A percentile compares a stretch with the other conserved stretches of the same genome.
Conservation (phyloP, 163 green algal genomes). For the Scenedesmus sp. region DNA sequence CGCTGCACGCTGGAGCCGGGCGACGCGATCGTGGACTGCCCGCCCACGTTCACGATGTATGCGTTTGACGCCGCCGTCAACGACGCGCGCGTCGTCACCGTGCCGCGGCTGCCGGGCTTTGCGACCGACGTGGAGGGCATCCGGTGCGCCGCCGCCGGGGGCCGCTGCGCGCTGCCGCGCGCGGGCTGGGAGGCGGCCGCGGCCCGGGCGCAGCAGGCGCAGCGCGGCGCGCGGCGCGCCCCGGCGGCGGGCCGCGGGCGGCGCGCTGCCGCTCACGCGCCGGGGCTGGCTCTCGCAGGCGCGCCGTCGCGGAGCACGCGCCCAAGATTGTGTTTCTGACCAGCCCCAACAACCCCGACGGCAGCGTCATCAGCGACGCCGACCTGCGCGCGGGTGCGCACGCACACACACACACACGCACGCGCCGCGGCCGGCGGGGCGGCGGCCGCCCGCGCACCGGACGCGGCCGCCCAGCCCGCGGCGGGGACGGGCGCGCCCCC, state of each 20-base stretch:
- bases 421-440: no score
- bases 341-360: slow-evolving; percentile 99
- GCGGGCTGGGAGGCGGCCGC: no score
- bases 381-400: slow-evolving; percentile 64
- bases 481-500: no score
- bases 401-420: no score
- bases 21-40: slow-evolving; percentile 95
- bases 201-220: neutral
- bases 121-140: slow-evolving; percentile 86
- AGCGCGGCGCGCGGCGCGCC: no score
- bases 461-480: no score
- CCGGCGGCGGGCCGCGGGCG: no score
- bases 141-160: slow-evolving; percentile 61
- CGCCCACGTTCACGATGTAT: slow-evolving; percentile 99
- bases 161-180: no score
- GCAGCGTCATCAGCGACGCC: slow-evolving; percentile 83
- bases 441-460: no score
- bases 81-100: slow-evolving; percentile 80
- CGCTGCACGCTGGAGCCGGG: slow-evolving; percentile 91
- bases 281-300: no score
- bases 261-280: no score
- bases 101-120: slow-evolving; percentile 88
- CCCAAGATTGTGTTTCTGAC: slow-evolving; percentile 99
- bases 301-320: slow-evolving; percentile 78
- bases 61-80: slow-evolving; percentile 97